A percentile compares a stretch with the other conserved stretches of the same genome.
Evolutionary conservation across 495 filamentous ascomycete genomes (phyloP).

Genomic region (Neurospora sp.): DNA sequence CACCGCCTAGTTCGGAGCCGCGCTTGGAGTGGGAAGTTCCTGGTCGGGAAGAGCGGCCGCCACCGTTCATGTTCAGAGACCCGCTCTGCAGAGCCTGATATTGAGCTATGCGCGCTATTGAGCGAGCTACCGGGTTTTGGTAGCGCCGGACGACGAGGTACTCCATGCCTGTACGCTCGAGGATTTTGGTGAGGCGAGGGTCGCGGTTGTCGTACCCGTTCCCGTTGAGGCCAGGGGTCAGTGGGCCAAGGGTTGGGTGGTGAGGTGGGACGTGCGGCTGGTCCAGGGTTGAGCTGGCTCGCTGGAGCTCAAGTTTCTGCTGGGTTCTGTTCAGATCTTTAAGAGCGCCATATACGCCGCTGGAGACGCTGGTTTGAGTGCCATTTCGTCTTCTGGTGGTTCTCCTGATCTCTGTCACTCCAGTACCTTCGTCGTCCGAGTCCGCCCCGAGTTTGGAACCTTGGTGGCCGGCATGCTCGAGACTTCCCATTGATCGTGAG

Average conservation of each 20-base stretch:
- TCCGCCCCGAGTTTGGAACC: slow-evolving; percentile 1
- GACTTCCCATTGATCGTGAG: slow-evolving; percentile 14
- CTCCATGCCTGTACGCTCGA: slow-evolving; percentile 54
- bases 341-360: slow-evolving; percentile 19
- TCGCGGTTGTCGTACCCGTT: slow-evolving; percentile 36
- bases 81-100: slow-evolving; percentile 37
- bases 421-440: slow-evolving; percentile 3
- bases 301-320: slow-evolving; percentile 61
- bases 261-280: slow-evolving; percentile 23
- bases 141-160: slow-evolving; percentile 58
- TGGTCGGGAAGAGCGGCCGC: slow-evolving; percentile 10
- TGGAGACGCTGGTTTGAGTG: slow-evolving; percentile 6
- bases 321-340: slow-evolving; percentile 53
- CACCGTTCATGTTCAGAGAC: slow-evolving; percentile 20
- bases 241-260: slow-evolving; percentile 19
- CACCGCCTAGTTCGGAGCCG: slow-evolving; percentile 4
- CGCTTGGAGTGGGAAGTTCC: slow-evolving; percentile 8
- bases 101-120: slow-evolving; percentile 41
- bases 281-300: slow-evolving; percentile 56
- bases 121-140: slow-evolving; percentile 54
- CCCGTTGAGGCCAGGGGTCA: slow-evolving; percentile 25
- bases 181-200: slow-evolving; percentile 44
- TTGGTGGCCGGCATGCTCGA: slow-evolving; percentile 13
- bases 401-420: slow-evolving; percentile 25
- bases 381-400: slow-evolving; percentile 16